Percentiles rank a stretch among this genome's conserved stretches.
Evolutionary conservation across 495 filamentous ascomycete species (phyloP).

Genomic region (Penicillium dipodomyicola): DNA sequence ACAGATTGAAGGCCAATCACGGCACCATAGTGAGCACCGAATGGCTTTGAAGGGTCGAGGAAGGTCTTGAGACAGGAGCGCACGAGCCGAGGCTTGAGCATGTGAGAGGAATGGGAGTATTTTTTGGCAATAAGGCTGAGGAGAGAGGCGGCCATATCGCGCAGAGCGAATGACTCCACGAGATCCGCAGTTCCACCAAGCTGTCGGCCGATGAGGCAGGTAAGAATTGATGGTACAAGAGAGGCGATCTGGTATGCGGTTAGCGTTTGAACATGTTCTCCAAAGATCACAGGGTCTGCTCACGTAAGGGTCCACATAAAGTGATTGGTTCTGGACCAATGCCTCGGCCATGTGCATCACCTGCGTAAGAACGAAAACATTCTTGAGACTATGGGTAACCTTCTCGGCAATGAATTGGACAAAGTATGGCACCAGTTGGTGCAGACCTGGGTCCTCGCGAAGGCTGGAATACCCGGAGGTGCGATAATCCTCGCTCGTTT

Average conservation of each 20-base stretch:
- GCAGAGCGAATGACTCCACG: conserved; percentile 71
- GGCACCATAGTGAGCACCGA: conserved; percentile 82
- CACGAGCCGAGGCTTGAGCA: conserved; percentile 81
- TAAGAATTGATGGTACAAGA: conserved; percentile 83
- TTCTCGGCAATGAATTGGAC: conserved; percentile 91
- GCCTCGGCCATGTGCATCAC: conserved; percentile 87
- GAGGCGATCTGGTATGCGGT: conserved; percentile 53
- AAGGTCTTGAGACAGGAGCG: conserved; percentile 87
- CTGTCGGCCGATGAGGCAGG: conserved; percentile 83
- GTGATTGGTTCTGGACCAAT: conserved; percentile 73
- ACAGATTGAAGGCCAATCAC: conserved; percentile 72
- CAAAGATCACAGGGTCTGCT: conserved; percentile 16
- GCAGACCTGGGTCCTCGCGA: conserved; percentile 81
- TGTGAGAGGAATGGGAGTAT: conserved; percentile 70
- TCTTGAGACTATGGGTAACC: conserved; percentile 84
- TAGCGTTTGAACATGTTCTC: conserved; percentile 7
- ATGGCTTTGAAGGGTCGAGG: conserved; percentile 76
- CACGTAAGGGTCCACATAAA: conserved; percentile 89
- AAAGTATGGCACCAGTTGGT: conserved; percentile 94
- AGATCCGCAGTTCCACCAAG: conserved; percentile 58
- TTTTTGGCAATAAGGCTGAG: conserved; percentile 69
- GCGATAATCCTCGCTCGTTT: conserved; percentile 79
- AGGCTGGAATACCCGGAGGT: conserved; percentile 78
- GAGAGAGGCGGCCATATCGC: conserved; percentile 78
- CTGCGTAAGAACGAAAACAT: conserved; percentile 80